Evolutionary conservation across 257 asterid species (phyloP).

Genomic region (Solanum chiquidenum): DNA sequence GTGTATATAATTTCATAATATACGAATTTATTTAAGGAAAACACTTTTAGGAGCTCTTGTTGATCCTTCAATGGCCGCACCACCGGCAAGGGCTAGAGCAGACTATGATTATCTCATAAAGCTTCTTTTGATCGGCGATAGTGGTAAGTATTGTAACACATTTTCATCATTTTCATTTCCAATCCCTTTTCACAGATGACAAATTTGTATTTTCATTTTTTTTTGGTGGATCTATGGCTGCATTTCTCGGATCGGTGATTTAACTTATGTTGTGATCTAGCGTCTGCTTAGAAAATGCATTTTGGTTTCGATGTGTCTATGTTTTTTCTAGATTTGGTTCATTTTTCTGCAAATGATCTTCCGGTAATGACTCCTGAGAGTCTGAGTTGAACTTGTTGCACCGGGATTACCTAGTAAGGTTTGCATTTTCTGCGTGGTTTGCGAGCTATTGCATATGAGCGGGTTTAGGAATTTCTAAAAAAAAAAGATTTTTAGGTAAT

Average conservation of each 20-base stretch:
- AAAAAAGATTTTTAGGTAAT: background rate
- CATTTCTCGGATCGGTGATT: background rate
- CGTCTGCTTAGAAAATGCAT: background rate
- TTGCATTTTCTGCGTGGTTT: background rate
- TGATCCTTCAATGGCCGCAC: conserved; percentile 12
- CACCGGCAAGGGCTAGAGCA: conserved; percentile 21
- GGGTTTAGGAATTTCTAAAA: background rate
- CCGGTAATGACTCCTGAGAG: background rate
- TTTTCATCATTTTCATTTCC: background rate
- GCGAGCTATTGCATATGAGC: background rate
- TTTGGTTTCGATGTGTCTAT: background rate
- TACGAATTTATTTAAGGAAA: background rate
- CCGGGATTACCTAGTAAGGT: background rate
- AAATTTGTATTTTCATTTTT: background rate
- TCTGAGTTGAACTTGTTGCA: background rate
- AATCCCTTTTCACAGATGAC: background rate
- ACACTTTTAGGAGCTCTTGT: background rate
- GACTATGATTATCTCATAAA: conserved; percentile 21
- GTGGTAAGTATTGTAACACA: background rate
- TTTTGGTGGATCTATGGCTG: background rate
- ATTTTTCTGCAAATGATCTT: background rate
- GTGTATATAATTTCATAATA: background rate
- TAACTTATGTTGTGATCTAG: background rate
- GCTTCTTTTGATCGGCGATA: conserved; percentile 17
- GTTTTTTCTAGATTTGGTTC: background rate